Percentiles rank a stretch among this genome's conserved stretches.
phyloP scores from a whole-genome alignment of 1,284 basidiomycete genomes.

The Ceratobasidium sp. region DNA sequence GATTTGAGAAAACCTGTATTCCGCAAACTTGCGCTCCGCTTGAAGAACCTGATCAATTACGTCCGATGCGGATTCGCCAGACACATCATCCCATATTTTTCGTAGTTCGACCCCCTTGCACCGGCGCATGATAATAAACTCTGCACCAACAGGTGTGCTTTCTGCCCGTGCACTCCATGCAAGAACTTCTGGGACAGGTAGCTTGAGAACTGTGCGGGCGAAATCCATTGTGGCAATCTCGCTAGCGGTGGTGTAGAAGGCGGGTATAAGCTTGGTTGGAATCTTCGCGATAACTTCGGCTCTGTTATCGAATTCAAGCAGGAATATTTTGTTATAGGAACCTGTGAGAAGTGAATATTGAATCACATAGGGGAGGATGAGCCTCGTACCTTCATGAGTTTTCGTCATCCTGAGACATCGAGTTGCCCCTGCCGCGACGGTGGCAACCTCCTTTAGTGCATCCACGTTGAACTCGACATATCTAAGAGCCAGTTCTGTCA shows the following conservation, averaged over 20 bases:
- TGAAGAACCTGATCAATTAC: conserved; percentile 44
- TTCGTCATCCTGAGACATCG: conserved; percentile 42
- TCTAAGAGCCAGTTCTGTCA: conserved; percentile 38
- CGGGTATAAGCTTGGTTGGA: conserved; percentile 47
- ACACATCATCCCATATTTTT: conserved; percentile 43
- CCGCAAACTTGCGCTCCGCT: conserved; percentile 45
- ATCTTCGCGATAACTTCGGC: conserved; percentile 49
- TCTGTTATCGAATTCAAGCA: conserved; percentile 49
- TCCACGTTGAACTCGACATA: conserved; percentile 45
- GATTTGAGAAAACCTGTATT: conserved; percentile 48
- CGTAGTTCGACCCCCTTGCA: conserved; percentile 47
- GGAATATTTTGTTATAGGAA: conserved; percentile 49
- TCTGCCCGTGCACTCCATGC: conserved; percentile 48
- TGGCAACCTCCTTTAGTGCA: conserved; percentile 42
- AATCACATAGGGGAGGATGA: not conserved
- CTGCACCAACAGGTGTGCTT: conserved; percentile 49
- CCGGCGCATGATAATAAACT: conserved; percentile 55
- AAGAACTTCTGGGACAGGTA: conserved; percentile 51
- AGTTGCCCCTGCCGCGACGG: conserved; percentile 39
- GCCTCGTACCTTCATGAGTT: conserved; percentile 43
- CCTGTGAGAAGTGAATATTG: conserved; percentile 17
- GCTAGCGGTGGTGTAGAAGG: conserved; percentile 51
- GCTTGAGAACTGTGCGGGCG: conserved; percentile 46
- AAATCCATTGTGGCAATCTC: conserved; percentile 55
- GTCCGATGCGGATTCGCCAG: not conserved